Evolutionary conservation across 208 protist genomes (phyloP), one percentile per base, ranked within the genome.

Genomic region (Crithidia brevicula): DNA sequence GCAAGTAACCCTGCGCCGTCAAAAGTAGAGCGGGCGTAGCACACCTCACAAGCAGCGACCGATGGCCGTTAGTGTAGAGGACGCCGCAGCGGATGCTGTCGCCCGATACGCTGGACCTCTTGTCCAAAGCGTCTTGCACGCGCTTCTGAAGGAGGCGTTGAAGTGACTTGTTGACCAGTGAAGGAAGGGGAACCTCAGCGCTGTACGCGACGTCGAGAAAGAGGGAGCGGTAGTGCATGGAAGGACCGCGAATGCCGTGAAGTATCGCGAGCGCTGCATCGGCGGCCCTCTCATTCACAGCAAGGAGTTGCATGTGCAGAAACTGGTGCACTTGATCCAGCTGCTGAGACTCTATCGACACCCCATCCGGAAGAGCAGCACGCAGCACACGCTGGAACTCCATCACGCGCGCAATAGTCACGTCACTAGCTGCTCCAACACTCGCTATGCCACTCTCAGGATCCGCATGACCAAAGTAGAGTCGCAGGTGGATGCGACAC

Each of bases 121-220:
- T 23, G 16, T 9, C 27, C 20, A 8, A n/a, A 2, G 13, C 13
- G 6, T 43, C 18, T 10, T 2, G 25, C 1, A 54, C 47, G 1
- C 45, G 20, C 10, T 33, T 13, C 43, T 65, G 43, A 3, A 65
- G 43, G 3, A 56, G 34, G 22, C 34, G 25, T 31, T 56, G 46
- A 28, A 65, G n/a, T 13, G 46, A 3, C 16, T 54, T 65, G 59
- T 65, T 54, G 18, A 28, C 59, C 28, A 54, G 27, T 8, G 59
- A 38, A 2, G 59, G 59, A 1, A 65, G 45, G 13, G 46, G 59
- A 34, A 54, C 42, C 34, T 65, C 59, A 1, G 34, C 59, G 22
- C 34, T 51, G 31, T 54, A 54, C 31, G 34, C 59, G 46, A 30
- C 59, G 16, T 65, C 33, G 20, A 54, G 25, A 34, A 64, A 64